These are phyloP conservation scores for Fusarium algeriense DNA, from an alignment of 2,329 filamentous ascomycete genomes.

Conservation along the genomic window DNA sequence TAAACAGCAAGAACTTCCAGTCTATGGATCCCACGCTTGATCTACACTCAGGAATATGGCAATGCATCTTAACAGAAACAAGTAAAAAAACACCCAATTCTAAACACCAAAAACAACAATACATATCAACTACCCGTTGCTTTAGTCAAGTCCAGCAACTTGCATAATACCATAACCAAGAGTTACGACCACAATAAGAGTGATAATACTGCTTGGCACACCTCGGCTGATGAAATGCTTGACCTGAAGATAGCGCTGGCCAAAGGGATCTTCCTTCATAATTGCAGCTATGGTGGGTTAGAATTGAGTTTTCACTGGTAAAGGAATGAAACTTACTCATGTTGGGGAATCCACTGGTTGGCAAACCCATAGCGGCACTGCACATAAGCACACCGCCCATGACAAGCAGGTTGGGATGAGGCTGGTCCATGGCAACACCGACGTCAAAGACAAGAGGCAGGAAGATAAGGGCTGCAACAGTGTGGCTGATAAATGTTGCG, in stretches of 20 bases:
- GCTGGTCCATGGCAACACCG: conserved; percentile 85
- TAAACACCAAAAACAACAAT: not conserved
- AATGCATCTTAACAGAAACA: conserved; percentile 5
- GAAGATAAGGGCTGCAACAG: conserved; percentile 94
- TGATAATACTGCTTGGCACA: conserved; percentile 85
- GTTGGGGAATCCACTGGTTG: conserved; percentile 96
- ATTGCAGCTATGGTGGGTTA: conserved; percentile 78
- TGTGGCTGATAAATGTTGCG: conserved; percentile 98
- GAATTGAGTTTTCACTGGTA: conserved; percentile 8
- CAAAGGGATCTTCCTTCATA: conserved; percentile 98
- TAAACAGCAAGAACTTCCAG: not conserved
- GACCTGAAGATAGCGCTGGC: conserved; percentile 90
- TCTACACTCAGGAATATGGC: conserved; percentile 30
- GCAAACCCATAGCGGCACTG: conserved; percentile 93
- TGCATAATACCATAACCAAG: conserved; percentile 93
- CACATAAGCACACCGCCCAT: conserved; percentile 98
- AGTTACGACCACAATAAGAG: conserved; percentile 85
- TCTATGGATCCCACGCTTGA: conserved; percentile 38
- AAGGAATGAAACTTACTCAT: conserved; percentile 82
- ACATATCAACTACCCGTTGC: not conserved
- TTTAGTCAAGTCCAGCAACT: conserved; percentile 70
- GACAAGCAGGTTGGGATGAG: conserved; percentile 93
- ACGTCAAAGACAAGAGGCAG: conserved; percentile 90
- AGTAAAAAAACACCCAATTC: conserved; percentile 10
- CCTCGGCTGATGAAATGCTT: conserved; percentile 96